Evolutionary conservation across 2,329 filamentous ascomycete genomes (phyloP).

Genomic region (Piedraia hortae): DNA sequence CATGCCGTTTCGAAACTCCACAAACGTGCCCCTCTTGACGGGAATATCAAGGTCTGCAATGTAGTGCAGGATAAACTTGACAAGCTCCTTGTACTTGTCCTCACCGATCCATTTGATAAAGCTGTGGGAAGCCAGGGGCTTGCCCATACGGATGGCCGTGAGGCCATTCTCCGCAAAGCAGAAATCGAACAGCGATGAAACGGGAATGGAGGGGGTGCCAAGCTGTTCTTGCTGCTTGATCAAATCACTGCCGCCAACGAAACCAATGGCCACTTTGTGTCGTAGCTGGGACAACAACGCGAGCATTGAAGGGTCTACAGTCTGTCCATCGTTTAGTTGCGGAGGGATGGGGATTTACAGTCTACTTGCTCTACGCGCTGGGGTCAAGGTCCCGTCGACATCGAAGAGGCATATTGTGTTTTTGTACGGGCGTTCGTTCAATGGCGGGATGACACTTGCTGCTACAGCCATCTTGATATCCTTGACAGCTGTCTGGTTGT

Average conservation of each 20-base stretch:
- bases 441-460: conserved; percentile 34
- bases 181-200: conserved; percentile 81
- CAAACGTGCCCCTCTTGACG: conserved; percentile 57
- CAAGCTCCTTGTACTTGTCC: conserved; percentile 52
- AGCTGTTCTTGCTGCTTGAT: conserved; percentile 91
- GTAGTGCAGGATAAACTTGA: conserved; percentile 52
- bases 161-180: conserved; percentile 95
- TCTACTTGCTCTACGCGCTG: conserved; percentile 41
- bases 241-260: conserved; percentile 78
- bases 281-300: conserved; percentile 51
- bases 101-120: conserved; percentile 90
- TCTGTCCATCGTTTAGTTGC: conserved; percentile 3
- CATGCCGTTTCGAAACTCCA: conserved; percentile 83
- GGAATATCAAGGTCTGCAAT: conserved; percentile 63
- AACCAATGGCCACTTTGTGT: conserved; percentile 69
- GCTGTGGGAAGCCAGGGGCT: conserved; percentile 45
- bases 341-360: conserved; percentile 1
- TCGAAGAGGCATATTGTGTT: conserved; percentile 92
- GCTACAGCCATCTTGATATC: conserved; percentile 11
- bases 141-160: conserved; percentile 62
- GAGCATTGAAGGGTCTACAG: conserved; percentile 56
- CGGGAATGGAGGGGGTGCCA: conserved; percentile 36
- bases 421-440: conserved; percentile 62
- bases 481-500: too few relatives aligned
- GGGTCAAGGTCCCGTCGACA: conserved; percentile 78